Evolutionary conservation across 2,329 filamentous ascomycete genomes (phyloP), one percentile per base, ranked within the genome.

Genomic region (Whalleya microplaca): DNA sequence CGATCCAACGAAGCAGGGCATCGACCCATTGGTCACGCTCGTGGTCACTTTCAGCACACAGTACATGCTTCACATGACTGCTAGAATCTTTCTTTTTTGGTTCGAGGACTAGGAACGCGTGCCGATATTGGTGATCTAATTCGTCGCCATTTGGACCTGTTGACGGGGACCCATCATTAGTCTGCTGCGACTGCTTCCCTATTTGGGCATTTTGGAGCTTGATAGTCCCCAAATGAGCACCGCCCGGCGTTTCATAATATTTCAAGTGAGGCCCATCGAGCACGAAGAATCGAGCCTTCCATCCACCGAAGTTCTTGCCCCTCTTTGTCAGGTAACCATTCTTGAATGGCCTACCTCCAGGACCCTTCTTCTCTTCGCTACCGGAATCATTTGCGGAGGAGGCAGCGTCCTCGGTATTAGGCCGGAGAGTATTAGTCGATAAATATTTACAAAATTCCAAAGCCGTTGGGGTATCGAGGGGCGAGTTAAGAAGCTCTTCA

Each of bases 291-390:
- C 85, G 77, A 10, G 92, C 93, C 75, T 99, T 99, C 95, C 95
- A 99, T 47, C 95, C 95, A 49, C 95, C 95, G 76, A 99, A 99
- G 69, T 98, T 98, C 80, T 99, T 99, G 47, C 95, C 95, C 65
- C 91, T 86, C 78, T 99, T 99, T 1, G 95, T 98, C 48, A 99
- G 78, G 73, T 98, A 99, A 8, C 95, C 95, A 69, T 88, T 93
- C 69, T 91, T 92, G 56, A 87, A 81, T 8, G 89, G 86, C 47
- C 87, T 85, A 2, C 86, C 85, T 65, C 88, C 85, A 5, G 85
- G 80, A 0, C 86, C 84, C 2, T 78, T 76, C 68, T 73, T 81
- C 51, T 71, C 70, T 41, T 78, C 73, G 21, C 68, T 71, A n/a
- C 65, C 72, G 18, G 71, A 67, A 27, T 80, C 74, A 1, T 67